These are phyloP conservation scores for Biscogniauxia mediterranea DNA, from an alignment of 2,329 filamentous ascomycete genomes.

Conservation along the genomic window DNA sequence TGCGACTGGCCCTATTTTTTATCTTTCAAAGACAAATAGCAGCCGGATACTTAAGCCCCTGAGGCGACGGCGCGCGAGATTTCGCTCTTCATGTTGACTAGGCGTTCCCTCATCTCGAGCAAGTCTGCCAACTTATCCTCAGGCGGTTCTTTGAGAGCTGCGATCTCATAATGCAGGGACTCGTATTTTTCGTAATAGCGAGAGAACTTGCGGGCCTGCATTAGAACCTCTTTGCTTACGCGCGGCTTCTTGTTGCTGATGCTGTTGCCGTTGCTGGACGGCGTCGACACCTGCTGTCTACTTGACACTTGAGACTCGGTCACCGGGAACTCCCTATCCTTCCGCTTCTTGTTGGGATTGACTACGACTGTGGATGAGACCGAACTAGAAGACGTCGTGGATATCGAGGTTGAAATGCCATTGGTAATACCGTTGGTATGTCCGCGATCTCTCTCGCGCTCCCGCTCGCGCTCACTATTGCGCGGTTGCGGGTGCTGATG, in stretches of 20 bases:
- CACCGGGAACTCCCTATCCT: slow-evolving; percentile 29
- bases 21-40: not conserved
- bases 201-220: slow-evolving; percentile 56
- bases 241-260: slow-evolving; percentile 37
- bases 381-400: slow-evolving; percentile 4
- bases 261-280: slow-evolving; percentile 5
- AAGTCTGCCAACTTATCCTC: slow-evolving; percentile 50
- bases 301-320: slow-evolving; percentile 30
- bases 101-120: slow-evolving; percentile 51
- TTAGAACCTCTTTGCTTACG: slow-evolving; percentile 48
- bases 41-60: slow-evolving; percentile 11
- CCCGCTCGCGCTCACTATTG: slow-evolving; percentile 23
- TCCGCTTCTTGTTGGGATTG: slow-evolving; percentile 43
- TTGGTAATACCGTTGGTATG: slow-evolving; percentile 21
- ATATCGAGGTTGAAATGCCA: slow-evolving; percentile 24
- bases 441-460: slow-evolving; percentile 19
- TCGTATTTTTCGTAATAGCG: slow-evolving; percentile 56
- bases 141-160: slow-evolving; percentile 48
- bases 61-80: slow-evolving; percentile 50
- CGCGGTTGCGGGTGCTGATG: slow-evolving; percentile 18
- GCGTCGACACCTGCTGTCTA: slow-evolving; percentile 25
- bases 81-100: slow-evolving; percentile 57
- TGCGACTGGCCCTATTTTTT: no score
- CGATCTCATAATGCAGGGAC: slow-evolving; percentile 55
- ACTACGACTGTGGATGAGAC: slow-evolving; percentile 1